These are phyloP conservation scores for Russula vinacea DNA, from an alignment of 768 basidiomycete genomes.

Conservation along the genomic window DNA sequence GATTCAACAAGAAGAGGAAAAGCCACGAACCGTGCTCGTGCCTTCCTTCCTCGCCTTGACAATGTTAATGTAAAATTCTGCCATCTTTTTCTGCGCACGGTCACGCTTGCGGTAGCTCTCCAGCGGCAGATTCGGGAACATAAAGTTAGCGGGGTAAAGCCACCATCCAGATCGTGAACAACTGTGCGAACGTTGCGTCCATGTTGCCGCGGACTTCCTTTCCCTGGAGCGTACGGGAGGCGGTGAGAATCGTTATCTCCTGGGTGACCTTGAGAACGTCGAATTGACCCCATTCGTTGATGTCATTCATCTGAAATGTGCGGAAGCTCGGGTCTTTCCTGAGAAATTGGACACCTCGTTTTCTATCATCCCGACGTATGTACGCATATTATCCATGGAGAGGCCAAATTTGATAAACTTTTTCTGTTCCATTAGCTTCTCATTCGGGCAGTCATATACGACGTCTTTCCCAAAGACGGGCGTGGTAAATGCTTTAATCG, in stretches of 20 bases:
- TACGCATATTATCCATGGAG: constrained; percentile 83
- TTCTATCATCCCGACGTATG: constrained; percentile 60
- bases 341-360: constrained; percentile 59
- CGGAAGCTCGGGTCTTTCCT: constrained; percentile 60
- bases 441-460: constrained; percentile 96
- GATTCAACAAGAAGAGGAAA: not conserved
- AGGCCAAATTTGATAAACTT: constrained; percentile 96
- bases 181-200: constrained; percentile 79
- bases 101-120: constrained; percentile 89
- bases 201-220: constrained; percentile 76
- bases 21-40: constrained; percentile 40
- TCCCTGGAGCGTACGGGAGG: constrained; percentile 90
- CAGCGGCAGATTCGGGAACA: constrained; percentile 91
- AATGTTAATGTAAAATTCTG: constrained; percentile 87
- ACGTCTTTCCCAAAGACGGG: constrained; percentile 98
- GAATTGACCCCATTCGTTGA: constrained; percentile 76
- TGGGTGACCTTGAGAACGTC: constrained; percentile 69
- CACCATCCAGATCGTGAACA: constrained; percentile 91
- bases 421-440: constrained; percentile 98
- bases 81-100: constrained; percentile 87
- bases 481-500: constrained; percentile 74
- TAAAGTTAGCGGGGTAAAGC: constrained; percentile 95
- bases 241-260: constrained; percentile 93
- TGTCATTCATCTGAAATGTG: constrained; percentile 58
- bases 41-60: constrained; percentile 66